Conservation (phyloP, 371 early-diverging fungal genomes). For the Mortierella sp. region DNA sequence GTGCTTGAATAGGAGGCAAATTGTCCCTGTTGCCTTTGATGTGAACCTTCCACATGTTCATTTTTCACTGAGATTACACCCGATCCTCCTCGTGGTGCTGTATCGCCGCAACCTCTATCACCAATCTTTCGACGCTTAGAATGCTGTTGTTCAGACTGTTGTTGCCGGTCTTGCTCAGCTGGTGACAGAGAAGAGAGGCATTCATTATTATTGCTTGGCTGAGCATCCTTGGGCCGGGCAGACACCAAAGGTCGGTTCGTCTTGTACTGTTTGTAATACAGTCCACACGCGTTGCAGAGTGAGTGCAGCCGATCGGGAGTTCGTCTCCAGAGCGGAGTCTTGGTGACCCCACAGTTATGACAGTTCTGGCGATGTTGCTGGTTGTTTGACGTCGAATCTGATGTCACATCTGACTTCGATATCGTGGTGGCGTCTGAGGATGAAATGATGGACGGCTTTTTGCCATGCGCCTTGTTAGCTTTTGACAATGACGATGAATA, state of each 20-base stretch:
- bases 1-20: conserved; percentile 3
- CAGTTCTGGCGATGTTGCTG: conserved; percentile 74
- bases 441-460: conserved; percentile 45
- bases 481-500: neutral
- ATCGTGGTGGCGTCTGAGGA: neutral
- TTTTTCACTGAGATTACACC: conserved; percentile 7
- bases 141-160: conserved; percentile 10
- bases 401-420: neutral
- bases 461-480: conserved; percentile 10
- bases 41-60: conserved; percentile 12
- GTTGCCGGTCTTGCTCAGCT: neutral
- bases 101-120: neutral
- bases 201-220: conserved; percentile 3
- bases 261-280: conserved; percentile 83
- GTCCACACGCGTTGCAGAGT: conserved; percentile 88
- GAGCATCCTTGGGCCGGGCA: conserved; percentile 51
- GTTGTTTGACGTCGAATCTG: too few species aligned
- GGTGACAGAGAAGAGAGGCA: neutral
- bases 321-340: conserved; percentile 88
- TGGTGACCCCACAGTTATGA: conserved; percentile 82
- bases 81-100: neutral
- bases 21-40: conserved; percentile 1
- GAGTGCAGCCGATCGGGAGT: conserved; percentile 79
- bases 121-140: conserved; percentile 33
- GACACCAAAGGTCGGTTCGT: conserved; percentile 74